Evolutionary conservation across 2,329 filamentous ascomycete genomes (phyloP).

Genomic region (Pseudocercospora crystallina): DNA sequence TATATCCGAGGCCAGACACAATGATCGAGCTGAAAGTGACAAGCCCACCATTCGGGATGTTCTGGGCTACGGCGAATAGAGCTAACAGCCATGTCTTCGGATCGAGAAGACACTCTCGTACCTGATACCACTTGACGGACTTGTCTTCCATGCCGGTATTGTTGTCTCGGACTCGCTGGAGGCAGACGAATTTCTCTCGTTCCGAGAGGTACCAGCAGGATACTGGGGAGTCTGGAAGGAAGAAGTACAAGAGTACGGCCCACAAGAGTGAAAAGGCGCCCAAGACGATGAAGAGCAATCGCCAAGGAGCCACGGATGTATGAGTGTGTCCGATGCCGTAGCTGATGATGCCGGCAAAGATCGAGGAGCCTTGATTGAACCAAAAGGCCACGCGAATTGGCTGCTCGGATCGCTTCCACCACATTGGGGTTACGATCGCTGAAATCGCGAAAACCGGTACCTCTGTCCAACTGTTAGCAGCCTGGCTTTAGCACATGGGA

Average conservation of each 20-base stretch:
- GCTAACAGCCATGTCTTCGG: slow-evolving; percentile 53
- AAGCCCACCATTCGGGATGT: slow-evolving; percentile 22
- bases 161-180: slow-evolving; percentile 12
- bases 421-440: slow-evolving; percentile 43
- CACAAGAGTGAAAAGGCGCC: slow-evolving; percentile 30
- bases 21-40: slow-evolving; percentile 19
- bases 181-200: slow-evolving; percentile 12
- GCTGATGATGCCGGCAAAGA: slow-evolving; percentile 29
- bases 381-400: slow-evolving; percentile 36
- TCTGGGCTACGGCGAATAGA: slow-evolving; percentile 15
- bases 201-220: slow-evolving; percentile 14
- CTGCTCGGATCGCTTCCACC: slow-evolving; percentile 22
- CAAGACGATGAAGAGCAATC: slow-evolving; percentile 51
- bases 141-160: slow-evolving; percentile 19
- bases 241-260: slow-evolving; percentile 10
- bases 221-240: slow-evolving; percentile 16
- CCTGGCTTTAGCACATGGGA: too few species aligned
- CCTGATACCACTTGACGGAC: slow-evolving; percentile 49
- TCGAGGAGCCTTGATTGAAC: slow-evolving; percentile 47
- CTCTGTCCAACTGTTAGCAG: background rate
- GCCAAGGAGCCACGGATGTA: slow-evolving; percentile 15
- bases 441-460: slow-evolving; percentile 43
- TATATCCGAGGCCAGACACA: slow-evolving; percentile 18
- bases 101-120: slow-evolving; percentile 56
- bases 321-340: slow-evolving; percentile 33